Conservation (phyloP, 495 filamentous ascomycete genomes). For the Monascus purpureus region DNA sequence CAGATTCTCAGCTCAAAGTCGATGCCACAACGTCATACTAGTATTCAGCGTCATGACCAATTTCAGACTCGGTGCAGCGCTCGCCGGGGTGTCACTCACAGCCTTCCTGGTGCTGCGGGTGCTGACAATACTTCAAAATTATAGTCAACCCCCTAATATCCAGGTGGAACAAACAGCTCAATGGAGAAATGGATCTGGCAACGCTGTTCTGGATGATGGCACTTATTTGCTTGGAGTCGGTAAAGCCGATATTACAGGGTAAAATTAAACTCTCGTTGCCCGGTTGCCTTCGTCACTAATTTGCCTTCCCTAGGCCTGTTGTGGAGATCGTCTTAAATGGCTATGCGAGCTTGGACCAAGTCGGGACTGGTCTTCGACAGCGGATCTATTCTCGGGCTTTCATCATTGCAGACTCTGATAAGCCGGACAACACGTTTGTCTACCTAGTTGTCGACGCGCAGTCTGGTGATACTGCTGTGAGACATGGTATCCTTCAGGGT, state of each 20-base stretch:
- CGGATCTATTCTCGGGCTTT: conserved; percentile 84
- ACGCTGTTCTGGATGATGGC: conserved; percentile 16
- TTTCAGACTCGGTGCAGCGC: conserved; percentile 10
- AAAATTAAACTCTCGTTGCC: conserved; percentile 9
- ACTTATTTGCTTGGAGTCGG: conserved; percentile 80
- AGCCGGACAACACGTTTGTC: conserved; percentile 59
- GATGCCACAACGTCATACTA: too few relatives aligned
- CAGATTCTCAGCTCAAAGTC: too few relatives aligned
- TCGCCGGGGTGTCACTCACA: conserved; percentile 13
- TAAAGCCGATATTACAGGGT: conserved; percentile 91
- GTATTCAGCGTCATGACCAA: conserved; percentile 24
- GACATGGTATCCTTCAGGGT: conserved; percentile 70
- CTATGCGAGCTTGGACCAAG: conserved; percentile 76
- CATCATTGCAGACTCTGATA: conserved; percentile 58
- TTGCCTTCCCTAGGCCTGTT: conserved; percentile 45
- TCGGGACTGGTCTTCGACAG: conserved; percentile 80
- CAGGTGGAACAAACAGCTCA: conserved; percentile 3
- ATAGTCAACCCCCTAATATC: conserved; percentile 4
- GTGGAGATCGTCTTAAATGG: conserved; percentile 88
- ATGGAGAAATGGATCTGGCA: conserved; percentile 7
- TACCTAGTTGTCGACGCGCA: conserved; percentile 84
- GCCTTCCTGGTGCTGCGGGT: conserved; percentile 19
- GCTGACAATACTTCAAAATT: conserved; percentile 10
- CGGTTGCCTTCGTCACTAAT: background rate
- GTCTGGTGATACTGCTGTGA: conserved; percentile 79